These are phyloP conservation scores for Trypanosoma congolense DNA, from an alignment of 208 protist species.

Conservation along the genomic window DNA sequence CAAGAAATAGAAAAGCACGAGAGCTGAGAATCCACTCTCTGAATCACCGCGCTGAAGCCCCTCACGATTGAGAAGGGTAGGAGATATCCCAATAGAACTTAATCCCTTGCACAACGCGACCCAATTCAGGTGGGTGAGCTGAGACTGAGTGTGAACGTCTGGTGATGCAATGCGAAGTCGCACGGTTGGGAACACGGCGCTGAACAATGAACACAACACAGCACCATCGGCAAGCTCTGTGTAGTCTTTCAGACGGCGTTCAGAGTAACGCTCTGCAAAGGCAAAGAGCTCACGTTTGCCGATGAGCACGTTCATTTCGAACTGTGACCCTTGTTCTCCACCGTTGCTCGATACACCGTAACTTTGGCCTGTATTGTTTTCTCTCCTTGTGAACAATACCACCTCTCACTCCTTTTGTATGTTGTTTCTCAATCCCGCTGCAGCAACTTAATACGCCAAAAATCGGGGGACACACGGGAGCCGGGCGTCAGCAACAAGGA, in stretches of 20 bases:
- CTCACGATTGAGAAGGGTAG: constrained; percentile 34
- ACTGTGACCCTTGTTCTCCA: constrained; percentile 2
- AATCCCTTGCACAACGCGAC: constrained; percentile 39
- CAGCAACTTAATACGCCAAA: too few relatives aligned
- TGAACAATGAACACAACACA: constrained; percentile 64
- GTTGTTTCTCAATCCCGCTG: too few relatives aligned
- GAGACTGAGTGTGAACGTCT: constrained; percentile 57
- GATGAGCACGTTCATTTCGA: constrained; percentile 35
- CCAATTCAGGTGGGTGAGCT: constrained; percentile 56
- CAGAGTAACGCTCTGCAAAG: constrained; percentile 71
- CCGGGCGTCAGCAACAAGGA: too few relatives aligned
- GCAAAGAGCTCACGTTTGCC: constrained; percentile 76
- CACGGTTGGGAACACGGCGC: constrained; percentile 52
- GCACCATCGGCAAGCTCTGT: constrained; percentile 44
- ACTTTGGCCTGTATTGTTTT: background rate
- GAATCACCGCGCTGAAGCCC: constrained; percentile 30
- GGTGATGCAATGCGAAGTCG: constrained; percentile 44
- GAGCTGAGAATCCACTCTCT: constrained; percentile 57
- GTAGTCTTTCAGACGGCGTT: constrained; percentile 49
- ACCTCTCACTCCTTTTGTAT: too few relatives aligned
- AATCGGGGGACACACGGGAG: too few relatives aligned
- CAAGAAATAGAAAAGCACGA: constrained; percentile 80
- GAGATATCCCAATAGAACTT: constrained; percentile 47
- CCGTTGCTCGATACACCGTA: background rate
- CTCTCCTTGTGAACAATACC: too few relatives aligned